Evolutionary conservation across 2,329 filamentous ascomycete species (phyloP).

Genomic region (Graphilbum sp.): DNA sequence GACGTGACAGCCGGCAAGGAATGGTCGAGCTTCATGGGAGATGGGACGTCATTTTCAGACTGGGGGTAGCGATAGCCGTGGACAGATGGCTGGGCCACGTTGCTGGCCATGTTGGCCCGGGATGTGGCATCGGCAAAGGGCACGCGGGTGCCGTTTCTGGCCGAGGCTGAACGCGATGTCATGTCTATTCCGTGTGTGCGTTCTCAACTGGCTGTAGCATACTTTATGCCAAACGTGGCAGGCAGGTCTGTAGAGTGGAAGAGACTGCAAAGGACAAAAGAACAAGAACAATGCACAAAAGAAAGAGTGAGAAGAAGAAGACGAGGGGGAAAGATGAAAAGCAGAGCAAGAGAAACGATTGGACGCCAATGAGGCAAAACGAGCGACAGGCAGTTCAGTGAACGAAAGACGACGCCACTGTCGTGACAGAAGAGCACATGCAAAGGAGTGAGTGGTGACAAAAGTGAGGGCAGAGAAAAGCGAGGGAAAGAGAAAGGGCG

Average conservation of each 20-base stretch:
- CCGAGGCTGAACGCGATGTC: conserved; percentile 10
- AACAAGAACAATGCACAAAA: neutral
- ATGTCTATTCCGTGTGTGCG: conserved; percentile 7
- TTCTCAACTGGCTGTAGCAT: conserved; percentile 2
- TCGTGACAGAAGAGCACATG: neutral
- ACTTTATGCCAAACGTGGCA: neutral
- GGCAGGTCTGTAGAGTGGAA: too few relatives aligned
- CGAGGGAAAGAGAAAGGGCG: neutral
- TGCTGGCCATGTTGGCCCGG: conserved; percentile 11
- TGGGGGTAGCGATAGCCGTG: conserved; percentile 5
- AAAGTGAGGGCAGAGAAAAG: neutral
- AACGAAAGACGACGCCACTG: neutral
- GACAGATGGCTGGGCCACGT: conserved; percentile 1
- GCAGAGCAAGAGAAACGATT: neutral
- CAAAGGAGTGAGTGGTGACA: neutral
- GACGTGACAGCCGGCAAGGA: conserved; percentile 1
- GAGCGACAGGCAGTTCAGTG: neutral
- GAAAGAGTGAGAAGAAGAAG: neutral
- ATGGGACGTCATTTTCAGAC: conserved; percentile 3
- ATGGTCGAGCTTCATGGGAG: neutral
- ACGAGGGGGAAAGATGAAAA: neutral
- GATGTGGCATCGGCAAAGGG: conserved; percentile 15
- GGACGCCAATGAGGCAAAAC: neutral
- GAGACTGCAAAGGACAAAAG: neutral
- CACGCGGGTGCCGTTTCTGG: conserved; percentile 11